Conservation (phyloP, 2,329 filamentous ascomycete genomes). For the Xylaria sp. region DNA sequence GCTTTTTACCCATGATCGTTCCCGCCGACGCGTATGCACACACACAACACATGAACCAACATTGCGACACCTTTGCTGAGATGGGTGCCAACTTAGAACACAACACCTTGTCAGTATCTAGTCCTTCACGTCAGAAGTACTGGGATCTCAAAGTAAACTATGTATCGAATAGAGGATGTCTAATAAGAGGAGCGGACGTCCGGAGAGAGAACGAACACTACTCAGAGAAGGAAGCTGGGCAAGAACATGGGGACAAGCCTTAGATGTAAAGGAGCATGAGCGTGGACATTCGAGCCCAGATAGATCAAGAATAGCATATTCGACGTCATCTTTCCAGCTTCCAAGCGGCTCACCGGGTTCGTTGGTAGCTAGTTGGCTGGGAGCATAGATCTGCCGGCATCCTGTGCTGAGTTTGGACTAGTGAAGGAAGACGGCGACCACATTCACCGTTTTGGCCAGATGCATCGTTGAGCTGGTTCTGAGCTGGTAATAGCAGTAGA, state of each 20-base stretch:
- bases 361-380: background rate
- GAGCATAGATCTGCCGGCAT: conserved; percentile 13
- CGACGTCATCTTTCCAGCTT: conserved; percentile 9
- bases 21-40: conserved; percentile 31
- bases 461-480: conserved; percentile 1
- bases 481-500: background rate
- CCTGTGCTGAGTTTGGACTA: conserved; percentile 10
- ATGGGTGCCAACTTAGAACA: conserved; percentile 4
- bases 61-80: background rate
- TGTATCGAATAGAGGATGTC: conserved; percentile 30
- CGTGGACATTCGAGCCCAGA: background rate
- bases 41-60: conserved; percentile 19
- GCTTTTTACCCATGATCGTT: conserved; percentile 20
- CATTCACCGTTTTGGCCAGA: conserved; percentile 13
- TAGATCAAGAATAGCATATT: conserved; percentile 7
- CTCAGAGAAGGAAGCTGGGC: background rate
- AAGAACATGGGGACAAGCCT: background rate
- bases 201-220: conserved; percentile 13
- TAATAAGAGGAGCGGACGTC: conserved; percentile 29
- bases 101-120: background rate
- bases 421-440: conserved; percentile 17
- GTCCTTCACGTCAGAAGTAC: background rate
- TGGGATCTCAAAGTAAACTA: conserved; percentile 9
- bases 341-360: conserved; percentile 10
- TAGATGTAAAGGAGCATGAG: background rate